Evolutionary conservation across 805 yeast genomes (phyloP), one percentile per base, ranked within the genome.

Genomic region (Zygotorulaspora danielsina): DNA sequence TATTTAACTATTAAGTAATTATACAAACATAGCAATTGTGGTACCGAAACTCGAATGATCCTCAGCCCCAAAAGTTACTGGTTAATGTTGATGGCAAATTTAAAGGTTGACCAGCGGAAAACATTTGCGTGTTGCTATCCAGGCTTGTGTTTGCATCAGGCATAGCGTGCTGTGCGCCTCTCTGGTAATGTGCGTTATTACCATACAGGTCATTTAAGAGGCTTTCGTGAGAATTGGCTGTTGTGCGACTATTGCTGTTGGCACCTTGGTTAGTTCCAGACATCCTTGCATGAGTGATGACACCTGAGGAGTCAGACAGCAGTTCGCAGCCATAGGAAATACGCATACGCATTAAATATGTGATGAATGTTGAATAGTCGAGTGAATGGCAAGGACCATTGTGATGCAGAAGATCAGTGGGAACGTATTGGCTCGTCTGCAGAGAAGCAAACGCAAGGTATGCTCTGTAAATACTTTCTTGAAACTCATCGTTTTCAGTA

Each of bases 231-330:
- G 36, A 19, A 12, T 25, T 19, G 11, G 31, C 25, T 3, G 35
- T 22, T 22, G 34, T 25, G 15, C 15, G 31, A 11, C 15, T 15
- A 17, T 26, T 35, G 12, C 13, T 15, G n/a, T 17, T 16, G 6
- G 24, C 6, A 3, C 20, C 21, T 8, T 13, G 28, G 9, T 12
- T 30, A 12, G 38, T 21, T 13, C 34, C 36, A 11, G 38, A 20
- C 43, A 56, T 48, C 34, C 49, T 50, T 6, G 52, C 55, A 37
- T 56, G 61, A 1, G 58, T 46, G 8, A 56, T 44, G 1, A 45
- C 27, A 13, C 63, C 62, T 2, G 44, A 38, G 1, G 44, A 38
- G 22, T 50, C 43, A 5, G 47, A 45, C 17, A 54, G 15, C 4
- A 58, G 22, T 18, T 57, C 59, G 24, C 54, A 49, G 16, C 46